phyloP scores from a whole-genome alignment of 2,329 filamentous ascomycete genomes.

The Phyllosticta citriasiana region DNA sequence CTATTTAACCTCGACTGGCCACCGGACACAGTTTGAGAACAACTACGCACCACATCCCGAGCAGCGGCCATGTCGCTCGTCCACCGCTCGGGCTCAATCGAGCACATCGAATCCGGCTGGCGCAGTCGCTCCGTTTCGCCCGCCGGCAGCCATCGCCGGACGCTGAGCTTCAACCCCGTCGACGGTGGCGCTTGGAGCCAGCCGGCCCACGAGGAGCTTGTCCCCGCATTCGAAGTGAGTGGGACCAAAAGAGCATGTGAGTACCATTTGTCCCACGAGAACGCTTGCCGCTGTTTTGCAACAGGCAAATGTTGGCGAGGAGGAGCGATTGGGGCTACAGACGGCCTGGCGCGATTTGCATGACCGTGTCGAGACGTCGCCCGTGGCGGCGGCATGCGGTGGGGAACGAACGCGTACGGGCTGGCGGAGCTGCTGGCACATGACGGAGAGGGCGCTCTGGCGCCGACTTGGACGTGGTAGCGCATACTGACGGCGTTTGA shows the following conservation, averaged over 20 bases:
- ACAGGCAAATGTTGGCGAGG: not conserved
- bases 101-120: constrained; percentile 30
- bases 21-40: not conserved
- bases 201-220: constrained; percentile 30
- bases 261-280: constrained; percentile 14
- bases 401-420: not conserved
- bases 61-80: constrained; percentile 27
- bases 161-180: constrained; percentile 41
- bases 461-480: not conserved
- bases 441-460: constrained; percentile 8
- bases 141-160: constrained; percentile 29
- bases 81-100: constrained; percentile 29
- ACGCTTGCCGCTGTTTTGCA: not conserved
- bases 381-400: not conserved
- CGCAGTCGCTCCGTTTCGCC: constrained; percentile 19
- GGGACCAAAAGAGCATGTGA: constrained; percentile 43
- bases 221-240: constrained; percentile 45
- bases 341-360: not conserved
- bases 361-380: not conserved
- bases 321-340: not conserved
- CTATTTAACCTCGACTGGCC: too few species aligned
- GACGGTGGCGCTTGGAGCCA: constrained; percentile 31
- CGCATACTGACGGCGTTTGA: constrained; percentile 4
- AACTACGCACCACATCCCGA: not conserved
- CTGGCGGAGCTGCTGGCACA: not conserved